Evolutionary conservation across 768 basidiomycete species (phyloP), one percentile per base, ranked within the genome.

Genomic region (Lepiota venenata): DNA sequence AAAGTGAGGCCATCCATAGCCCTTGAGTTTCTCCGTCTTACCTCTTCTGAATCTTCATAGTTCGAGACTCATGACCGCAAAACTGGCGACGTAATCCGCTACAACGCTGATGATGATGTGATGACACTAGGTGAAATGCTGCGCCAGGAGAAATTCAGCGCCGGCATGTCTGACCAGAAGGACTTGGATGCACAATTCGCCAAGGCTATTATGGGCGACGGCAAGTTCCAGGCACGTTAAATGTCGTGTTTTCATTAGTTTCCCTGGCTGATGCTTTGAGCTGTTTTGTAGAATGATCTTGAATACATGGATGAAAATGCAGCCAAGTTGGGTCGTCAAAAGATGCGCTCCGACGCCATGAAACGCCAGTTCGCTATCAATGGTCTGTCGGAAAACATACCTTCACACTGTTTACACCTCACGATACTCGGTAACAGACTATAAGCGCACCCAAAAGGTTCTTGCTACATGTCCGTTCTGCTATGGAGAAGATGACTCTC

Each of bases 281-380:
- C 32, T 22, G 50, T 12, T 42, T 48, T 39, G 9, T 52, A 93
- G 88, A 87, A 88, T 59, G 83, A 95, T 62, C 73, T 95, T 29
- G 97, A 98, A 43, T 98, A 98, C 61, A 87, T 97, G 58, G 97
- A 99, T 60, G 97, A 98, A 59, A 96, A 98, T 66, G 94, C 93
- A 0, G 96, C 96, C 63, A 87, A 85, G 60, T 78, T 98, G 0
- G 92, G 91, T 37, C 77, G 95, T 52, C 86, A 93, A 69, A 98
- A 96, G 71, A 94, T 98, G 91, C 89, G 94, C 48, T 85, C 87
- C 3, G 96, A 98, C 63, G 92, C 88, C 18, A 93, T 97, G 88
- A 98, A 94, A 68, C 83, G 95, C 42, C 91, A 93, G 60, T 99
- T 98, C 67, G 97, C 97, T 11, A 91, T 99, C 58, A 84, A 98